Evolutionary conservation across 805 yeast genomes (phyloP).

Genomic region (Candida ortonii): DNA sequence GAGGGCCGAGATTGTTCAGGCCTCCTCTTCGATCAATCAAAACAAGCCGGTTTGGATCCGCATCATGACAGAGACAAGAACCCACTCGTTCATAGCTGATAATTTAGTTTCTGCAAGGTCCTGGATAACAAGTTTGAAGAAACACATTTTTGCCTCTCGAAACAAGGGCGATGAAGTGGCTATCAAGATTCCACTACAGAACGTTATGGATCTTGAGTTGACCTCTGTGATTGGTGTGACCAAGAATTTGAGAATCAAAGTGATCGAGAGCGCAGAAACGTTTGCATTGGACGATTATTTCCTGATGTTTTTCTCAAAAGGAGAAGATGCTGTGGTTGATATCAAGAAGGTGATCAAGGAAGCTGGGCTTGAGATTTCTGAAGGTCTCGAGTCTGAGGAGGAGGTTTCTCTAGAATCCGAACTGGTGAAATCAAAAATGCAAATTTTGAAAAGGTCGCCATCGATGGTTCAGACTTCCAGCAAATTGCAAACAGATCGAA

Average conservation of each 20-base stretch:
- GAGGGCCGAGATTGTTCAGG: constrained; percentile 49
- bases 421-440: constrained; percentile 25
- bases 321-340: constrained; percentile 39
- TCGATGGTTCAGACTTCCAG: constrained; percentile 26
- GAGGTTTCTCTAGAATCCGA: constrained; percentile 17
- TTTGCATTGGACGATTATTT: constrained; percentile 66
- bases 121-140: constrained; percentile 76
- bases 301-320: constrained; percentile 61
- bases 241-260: constrained; percentile 57
- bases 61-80: constrained; percentile 54
- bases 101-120: constrained; percentile 67
- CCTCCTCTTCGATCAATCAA: constrained; percentile 17
- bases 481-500: constrained; percentile 4
- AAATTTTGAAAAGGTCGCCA: constrained; percentile 23
- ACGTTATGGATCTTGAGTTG: constrained; percentile 60
- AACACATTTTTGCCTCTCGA: constrained; percentile 70
- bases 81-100: constrained; percentile 71
- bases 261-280: constrained; percentile 50
- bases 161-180: constrained; percentile 71
- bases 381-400: constrained; percentile 23
- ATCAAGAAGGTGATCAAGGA: constrained; percentile 41
- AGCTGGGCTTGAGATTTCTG: constrained; percentile 28
- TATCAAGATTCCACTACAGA: constrained; percentile 70
- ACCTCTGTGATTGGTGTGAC: constrained; percentile 55
- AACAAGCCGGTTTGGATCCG: constrained; percentile 47